A percentile compares a stretch with the other conserved stretches of the same genome.
phyloP scores from a whole-genome alignment of 2,329 filamentous ascomycete genomes.

The Ophiostoma tasmaniense region DNA sequence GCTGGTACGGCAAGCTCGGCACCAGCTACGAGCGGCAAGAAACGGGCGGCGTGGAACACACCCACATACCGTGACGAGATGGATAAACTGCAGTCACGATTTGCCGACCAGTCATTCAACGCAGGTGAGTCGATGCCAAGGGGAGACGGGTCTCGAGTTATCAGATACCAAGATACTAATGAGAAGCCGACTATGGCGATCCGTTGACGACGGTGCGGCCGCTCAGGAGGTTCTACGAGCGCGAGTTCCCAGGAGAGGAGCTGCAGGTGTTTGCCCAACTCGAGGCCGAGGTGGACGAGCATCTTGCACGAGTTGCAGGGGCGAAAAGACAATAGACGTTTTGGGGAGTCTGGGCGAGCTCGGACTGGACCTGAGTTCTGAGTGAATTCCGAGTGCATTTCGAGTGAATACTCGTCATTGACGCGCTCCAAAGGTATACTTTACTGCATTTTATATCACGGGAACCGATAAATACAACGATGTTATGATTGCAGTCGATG shows the following conservation, averaged over 20 bases:
- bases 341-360: neutral
- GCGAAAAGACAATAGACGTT: neutral
- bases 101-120: conserved; percentile 40
- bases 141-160: no score
- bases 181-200: conserved; percentile 36
- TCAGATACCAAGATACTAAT: conserved; percentile 18
- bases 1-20: neutral
- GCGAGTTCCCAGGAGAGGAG: neutral
- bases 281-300: neutral
- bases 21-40: neutral
- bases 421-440: neutral
- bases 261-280: neutral
- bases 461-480: neutral
- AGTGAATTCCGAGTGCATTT: neutral
- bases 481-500: neutral
- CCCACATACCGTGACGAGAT: conserved; percentile 37
- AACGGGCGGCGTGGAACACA: conserved; percentile 21
- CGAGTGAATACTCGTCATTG: no score
- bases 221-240: conserved; percentile 22
- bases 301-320: neutral
- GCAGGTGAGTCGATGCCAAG: conserved; percentile 29
- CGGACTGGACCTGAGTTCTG: no score
- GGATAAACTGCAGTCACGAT: conserved; percentile 30
- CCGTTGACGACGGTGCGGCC: conserved; percentile 35
- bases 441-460: neutral